These are phyloP conservation scores for Colletotrichum salicis DNA, from an alignment of 2,329 filamentous ascomycete species.

Conservation along the genomic window DNA sequence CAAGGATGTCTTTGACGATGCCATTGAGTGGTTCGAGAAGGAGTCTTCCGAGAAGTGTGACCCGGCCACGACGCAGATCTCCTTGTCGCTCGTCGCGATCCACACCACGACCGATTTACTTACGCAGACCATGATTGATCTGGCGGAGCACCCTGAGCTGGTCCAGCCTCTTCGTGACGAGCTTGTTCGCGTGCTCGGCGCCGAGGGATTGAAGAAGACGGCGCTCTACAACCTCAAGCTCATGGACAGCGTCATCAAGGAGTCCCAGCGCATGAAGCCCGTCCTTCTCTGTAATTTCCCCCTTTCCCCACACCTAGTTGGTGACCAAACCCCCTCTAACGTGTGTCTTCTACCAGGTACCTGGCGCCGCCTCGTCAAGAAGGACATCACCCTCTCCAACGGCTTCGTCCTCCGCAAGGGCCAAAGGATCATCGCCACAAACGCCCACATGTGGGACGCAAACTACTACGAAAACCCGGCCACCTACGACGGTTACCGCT, in stretches of 20 bases:
- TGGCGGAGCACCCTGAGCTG: slow-evolving; percentile 37
- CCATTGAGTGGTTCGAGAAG: slow-evolving; percentile 38
- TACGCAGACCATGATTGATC: slow-evolving; percentile 37
- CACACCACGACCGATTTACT: slow-evolving; percentile 40
- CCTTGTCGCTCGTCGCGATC: slow-evolving; percentile 39
- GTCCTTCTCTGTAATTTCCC: slow-evolving; percentile 32
- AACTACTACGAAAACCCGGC: slow-evolving; percentile 35
- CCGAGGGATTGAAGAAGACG: slow-evolving; percentile 37
- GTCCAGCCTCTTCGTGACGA: slow-evolving; percentile 39
- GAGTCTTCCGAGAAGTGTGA: slow-evolving; percentile 22
- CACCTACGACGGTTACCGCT: slow-evolving; percentile 39
- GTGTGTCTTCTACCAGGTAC: not conserved
- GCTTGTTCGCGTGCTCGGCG: slow-evolving; percentile 34
- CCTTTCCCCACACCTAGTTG: rapidly evolving
- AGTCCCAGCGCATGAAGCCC: slow-evolving; percentile 41
- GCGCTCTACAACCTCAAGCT: slow-evolving; percentile 40
- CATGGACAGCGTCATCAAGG: slow-evolving; percentile 43
- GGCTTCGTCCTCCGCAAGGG: slow-evolving; percentile 38
- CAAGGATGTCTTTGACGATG: slow-evolving; percentile 30
- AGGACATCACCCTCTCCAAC: slow-evolving; percentile 35
- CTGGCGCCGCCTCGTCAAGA: slow-evolving; percentile 27
- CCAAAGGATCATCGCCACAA: slow-evolving; percentile 34
- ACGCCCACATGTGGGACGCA: slow-evolving; percentile 37
- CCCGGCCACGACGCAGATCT: slow-evolving; percentile 34
- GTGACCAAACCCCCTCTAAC: too few relatives aligned